Base-by-base conservation (phyloP, 2,329 filamentous ascomycete genomes). In the Fusarium austroafricanum region DNA sequence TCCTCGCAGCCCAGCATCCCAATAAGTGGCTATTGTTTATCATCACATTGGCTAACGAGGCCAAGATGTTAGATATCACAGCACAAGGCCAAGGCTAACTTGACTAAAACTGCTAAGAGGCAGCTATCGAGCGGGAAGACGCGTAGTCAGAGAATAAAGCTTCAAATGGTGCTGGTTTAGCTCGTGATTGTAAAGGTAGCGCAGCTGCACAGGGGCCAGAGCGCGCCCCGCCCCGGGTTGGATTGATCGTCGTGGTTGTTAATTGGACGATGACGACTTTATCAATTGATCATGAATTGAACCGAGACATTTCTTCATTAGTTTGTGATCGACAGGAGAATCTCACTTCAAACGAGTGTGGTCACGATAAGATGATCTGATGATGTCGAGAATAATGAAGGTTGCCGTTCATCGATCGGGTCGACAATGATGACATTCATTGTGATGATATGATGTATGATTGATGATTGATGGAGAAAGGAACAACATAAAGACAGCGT, bases 291-390 rank as follows among this genome's bases (percentile, higher is more conserved):
- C 33, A 45, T 43, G 46, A 54, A 66, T 58, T 58, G 37, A 62
- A 40, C 43, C 45, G 44, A 67, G 62, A 61, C 55, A 66, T 51
- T 39, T 61, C 21, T 39, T 28, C 42, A 18, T 45, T 59, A 46
- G 35, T 52, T 23, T 45, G 29, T 50, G 66, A 69, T 69, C 66
- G 52, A 69, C 66, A 69, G 66, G 65, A 69, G 65, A 57, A 39
- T 43, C 20, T 46, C 40, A 21, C 35, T 11, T 15, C n/a, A 35
- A 17, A 40, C 29, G n/a, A 57, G 33, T 14, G 29, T 14, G 38
- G 31, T 47, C 28, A 31, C 50, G 54, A 43, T 45, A 55, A 65
- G 33, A 52, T 29, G 60, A 20, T 18, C 21, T 23, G 21, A n/a
- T n/a, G n/a, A n/a, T n/a, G 28, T 28, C 39, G 17, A 55, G 35